Base-by-base conservation (phyloP, 2,329 filamentous ascomycete species). In the Venturia carpophila region DNA sequence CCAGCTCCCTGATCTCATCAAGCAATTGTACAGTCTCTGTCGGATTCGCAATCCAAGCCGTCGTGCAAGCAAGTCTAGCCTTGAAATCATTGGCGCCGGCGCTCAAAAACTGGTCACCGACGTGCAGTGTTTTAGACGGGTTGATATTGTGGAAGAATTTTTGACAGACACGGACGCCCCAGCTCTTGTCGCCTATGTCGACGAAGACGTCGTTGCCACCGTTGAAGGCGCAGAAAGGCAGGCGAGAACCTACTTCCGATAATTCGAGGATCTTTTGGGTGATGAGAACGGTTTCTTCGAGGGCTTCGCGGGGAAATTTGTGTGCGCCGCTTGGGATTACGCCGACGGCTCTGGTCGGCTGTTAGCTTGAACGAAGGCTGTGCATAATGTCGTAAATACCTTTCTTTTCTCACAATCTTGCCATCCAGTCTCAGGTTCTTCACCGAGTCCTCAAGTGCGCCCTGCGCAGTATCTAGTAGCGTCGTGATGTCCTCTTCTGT, bases 221-320 rank as follows among this genome's bases (percentile, higher is more conserved):
- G 75, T 99, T 99, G 80, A 99, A 99, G 27, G 94, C 94, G 74
- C 94, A 99, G 73, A 97, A 99, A 0, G 94, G 94, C 41, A 99
- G 71, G 68, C 82, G 75, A 52, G 79, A 76, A 1, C 88, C 89
- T 39, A 88, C 88, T 0, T 83, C 79, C 49, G 87, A 90, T 70
- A 92, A 84, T 76, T 97, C 93, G 5, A 99, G 83, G 61, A 91
- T 92, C 74, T 95, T 93, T 76, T 97, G 93, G 21, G 94, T 91
- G 1, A 96, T 91, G 13, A 99, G 82, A 0, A 99, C 94, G 0
- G 93, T 97, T 78, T 99, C 94, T 75, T 99, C 94, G 21, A 99
- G 84, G 66, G 89, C 89, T 78, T 99, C 94, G 21, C 94, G 87
- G 39, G 88, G 85, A 71, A 96, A 91, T 65, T 86, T 87, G 21